Base-by-base conservation (phyloP, 257 asterid species). In the Oldenlandia corymbosa region DNA sequence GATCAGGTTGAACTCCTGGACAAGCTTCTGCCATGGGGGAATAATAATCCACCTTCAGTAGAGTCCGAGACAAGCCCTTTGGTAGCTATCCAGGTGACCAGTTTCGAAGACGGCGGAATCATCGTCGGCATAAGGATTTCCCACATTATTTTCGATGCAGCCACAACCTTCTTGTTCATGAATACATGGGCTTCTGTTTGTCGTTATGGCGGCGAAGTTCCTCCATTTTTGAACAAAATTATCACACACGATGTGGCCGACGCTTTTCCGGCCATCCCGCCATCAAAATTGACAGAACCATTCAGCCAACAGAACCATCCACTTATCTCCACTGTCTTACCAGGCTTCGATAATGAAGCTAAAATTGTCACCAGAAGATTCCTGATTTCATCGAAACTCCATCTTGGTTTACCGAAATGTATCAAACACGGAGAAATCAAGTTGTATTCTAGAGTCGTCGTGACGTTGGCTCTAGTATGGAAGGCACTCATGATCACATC, bases 161-260 rank as follows among this genome's bases (percentile, higher is more conserved):
- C 27, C 5, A 66, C 60, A 1, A 26, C 27, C 28, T 31, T 27
- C 6, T 10, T 51, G 23, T 49, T 66, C 31, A 18, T 66, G 55
- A 30, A 56, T 16, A 49, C 24, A 23, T 66, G 70, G 70, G 63
- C 70, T 16, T 27, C 14, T 8, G 32, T 30, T 53, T 39, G 70
- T 54, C 64, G 51, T 3, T 10, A n/a, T n/a, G n/a, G 59, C 5
- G 26, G 10, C 17, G 45, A 46, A 9, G 9, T 8, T 2, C 4
- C 2, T 18, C 50, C 52, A 3, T 6, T 2, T 7, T 13, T 26
- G 4, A 47, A 18, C 1, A 37, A 14, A 23, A 24, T 28, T 54
- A 27, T n/a, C 60, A 34, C 12, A n/a, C 60, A 54, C 21, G 60
- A 54, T 12, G 30, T 54, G 13, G 60, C 60, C 7, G 23, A 28